Percentiles rank a stretch among this genome's conserved stretches.
These are phyloP conservation scores for Penicillium occitanis DNA, from an alignment of 2,329 filamentous ascomycete genomes.

Conservation along the genomic window DNA sequence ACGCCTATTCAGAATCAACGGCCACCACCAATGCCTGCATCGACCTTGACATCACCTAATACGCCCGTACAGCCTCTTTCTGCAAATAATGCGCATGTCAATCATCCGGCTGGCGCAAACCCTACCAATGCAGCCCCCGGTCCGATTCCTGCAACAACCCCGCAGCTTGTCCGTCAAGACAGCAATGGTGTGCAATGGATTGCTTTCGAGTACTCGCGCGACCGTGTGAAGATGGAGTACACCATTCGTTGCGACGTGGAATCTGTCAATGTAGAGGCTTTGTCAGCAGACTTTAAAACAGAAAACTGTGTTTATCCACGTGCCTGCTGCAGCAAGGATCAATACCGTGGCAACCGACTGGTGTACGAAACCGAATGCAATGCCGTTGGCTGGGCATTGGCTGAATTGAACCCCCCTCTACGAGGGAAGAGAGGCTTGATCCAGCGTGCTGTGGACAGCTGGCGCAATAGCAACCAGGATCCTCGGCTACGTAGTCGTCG, in stretches of 20 bases:
- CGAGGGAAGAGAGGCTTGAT: slow-evolving; percentile 94
- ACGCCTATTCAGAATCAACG: slow-evolving; percentile 26
- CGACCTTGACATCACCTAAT: slow-evolving; percentile 15
- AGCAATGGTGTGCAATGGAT: slow-evolving; percentile 99
- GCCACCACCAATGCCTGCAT: slow-evolving; percentile 16
- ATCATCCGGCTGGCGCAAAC: slow-evolving; percentile 62
- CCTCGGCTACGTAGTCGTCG: slow-evolving; percentile 84
- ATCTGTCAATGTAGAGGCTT: slow-evolving; percentile 85
- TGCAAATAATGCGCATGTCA: slow-evolving; percentile 33
- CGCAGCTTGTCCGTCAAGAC: slow-evolving; percentile 89
- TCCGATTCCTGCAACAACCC: slow-evolving; percentile 94
- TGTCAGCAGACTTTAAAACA: slow-evolving; percentile 87
- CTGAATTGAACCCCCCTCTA: slow-evolving; percentile 85
- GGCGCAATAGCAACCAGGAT: slow-evolving; percentile 98
- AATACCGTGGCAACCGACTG: slow-evolving; percentile 92
- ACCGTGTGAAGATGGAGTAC: slow-evolving; percentile 99
- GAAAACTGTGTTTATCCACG: slow-evolving; percentile 98
- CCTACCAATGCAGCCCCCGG: slow-evolving; percentile 83
- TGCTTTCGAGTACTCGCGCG: slow-evolving; percentile 94
- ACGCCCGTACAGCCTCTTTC: slow-evolving; percentile 16
- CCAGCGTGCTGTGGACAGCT: slow-evolving; percentile 95
- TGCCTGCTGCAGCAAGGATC: slow-evolving; percentile 90
- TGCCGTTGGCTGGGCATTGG: slow-evolving; percentile 97
- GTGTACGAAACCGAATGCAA: slow-evolving; percentile 99
- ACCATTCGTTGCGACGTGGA: slow-evolving; percentile 97